Base-by-base conservation (phyloP, 345 rosid genomes). In the Eutrema japonicum region DNA sequence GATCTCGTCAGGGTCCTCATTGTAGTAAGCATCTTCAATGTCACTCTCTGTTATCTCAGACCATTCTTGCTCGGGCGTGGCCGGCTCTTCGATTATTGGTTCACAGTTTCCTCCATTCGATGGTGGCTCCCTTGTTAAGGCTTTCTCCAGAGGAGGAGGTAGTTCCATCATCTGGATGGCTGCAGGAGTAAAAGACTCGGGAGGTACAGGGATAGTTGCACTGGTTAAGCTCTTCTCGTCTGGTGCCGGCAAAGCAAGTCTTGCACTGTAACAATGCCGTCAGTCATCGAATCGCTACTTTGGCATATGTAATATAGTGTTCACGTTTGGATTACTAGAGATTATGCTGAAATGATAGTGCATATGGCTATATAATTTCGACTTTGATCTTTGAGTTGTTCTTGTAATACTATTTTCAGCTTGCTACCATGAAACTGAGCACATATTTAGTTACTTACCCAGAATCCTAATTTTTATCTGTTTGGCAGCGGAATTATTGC, bases 71-170 rank as follows among this genome's bases (percentile, higher is more conserved):
- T 86, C 95, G 16, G 98, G 97, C 30, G 96, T 53, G 64, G 85
- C 76, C n/a, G 98, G 98, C 68, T 85, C 93, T 81, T 94, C 98
- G 40, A 94, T 78, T 27, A 94, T 88, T 47, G 98, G 98, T 47
- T 77, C 81, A 42, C 76, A 79, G 29, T 72, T 85, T 53, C 60
- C 66, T 77, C 56, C 54, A 33, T 41, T 73, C 35, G 53, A 29
- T 35, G 55, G 63, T 46, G 70, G 61, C 52, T 30, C 73, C 74
- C 16, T 66, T 52, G 71, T 54, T 66, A 68, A 47, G 58, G 61
- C 30, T 57, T 72, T 79, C 68, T 77, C 84, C 6, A 41, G 33
- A 50, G 83, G 80, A 64, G 77, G 79, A 75, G 80, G 86, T 73
- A 84, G 72, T 46, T 66, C 70, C 80, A 80, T 64, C 57, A 78